Conservation (phyloP, 2,329 filamentous ascomycete species). For the Trichoderma guizhouense region DNA sequence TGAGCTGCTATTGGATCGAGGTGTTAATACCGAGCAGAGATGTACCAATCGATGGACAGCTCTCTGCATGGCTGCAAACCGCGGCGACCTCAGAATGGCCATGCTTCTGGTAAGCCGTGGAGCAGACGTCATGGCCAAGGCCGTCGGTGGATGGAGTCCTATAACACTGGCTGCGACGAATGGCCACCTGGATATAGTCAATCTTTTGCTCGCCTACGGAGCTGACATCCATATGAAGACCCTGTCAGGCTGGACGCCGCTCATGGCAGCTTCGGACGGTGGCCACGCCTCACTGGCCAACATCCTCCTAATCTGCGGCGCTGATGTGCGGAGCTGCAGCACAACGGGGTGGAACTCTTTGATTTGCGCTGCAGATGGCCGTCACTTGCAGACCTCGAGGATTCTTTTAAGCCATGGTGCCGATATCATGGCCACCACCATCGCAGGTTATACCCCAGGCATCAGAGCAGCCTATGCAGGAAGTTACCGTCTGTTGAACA, state of each 20-base stretch:
- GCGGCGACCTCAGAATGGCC: not conserved
- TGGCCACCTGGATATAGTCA: not conserved
- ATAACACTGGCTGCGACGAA: constrained; percentile 11
- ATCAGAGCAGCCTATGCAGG: constrained; percentile 15
- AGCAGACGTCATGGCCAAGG: not conserved
- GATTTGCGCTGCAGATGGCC: constrained; percentile 3
- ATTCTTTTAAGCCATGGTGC: constrained; percentile 16
- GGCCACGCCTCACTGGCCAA: constrained; percentile 3
- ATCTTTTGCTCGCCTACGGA: not conserved
- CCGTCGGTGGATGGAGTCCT: not conserved
- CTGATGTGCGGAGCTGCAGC: constrained; percentile 2
- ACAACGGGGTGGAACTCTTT: constrained; percentile 13
- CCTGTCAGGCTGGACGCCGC: constrained; percentile 9
- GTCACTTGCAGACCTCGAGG: not conserved
- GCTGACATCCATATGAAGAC: constrained; percentile 11
- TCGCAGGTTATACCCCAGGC: not conserved
- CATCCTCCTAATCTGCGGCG: constrained; percentile 11
- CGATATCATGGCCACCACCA: not conserved
- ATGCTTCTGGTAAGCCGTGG: constrained; percentile 4
- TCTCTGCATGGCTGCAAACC: constrained; percentile 16
- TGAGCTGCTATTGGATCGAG: not conserved
- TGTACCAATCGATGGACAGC: constrained; percentile 13
- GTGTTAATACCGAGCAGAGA: constrained; percentile 3
- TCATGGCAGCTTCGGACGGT: constrained; percentile 8
- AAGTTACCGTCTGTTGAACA: not conserved